Base-by-base conservation (phyloP, 805 yeast genomes). In the Naumovozyma castellii region DNA sequence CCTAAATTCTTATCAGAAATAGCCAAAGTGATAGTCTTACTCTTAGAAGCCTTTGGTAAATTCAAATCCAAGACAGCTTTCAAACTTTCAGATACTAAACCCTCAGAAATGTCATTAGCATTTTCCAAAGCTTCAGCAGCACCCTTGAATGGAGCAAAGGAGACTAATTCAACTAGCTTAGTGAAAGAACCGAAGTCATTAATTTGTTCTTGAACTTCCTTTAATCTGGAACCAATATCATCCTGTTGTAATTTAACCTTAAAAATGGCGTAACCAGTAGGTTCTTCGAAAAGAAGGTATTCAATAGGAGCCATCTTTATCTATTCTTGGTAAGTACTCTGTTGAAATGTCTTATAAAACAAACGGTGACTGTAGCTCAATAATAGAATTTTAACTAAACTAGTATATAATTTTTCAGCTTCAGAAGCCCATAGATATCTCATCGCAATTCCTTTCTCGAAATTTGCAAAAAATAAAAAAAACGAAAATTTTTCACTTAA, bases 81-180 rank as follows among this genome's bases (percentile, higher is more conserved):
- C 67, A 92, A 76, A 67, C 84, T 84, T 54, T 92, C 97, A 43
- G 88, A 82, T 42, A 90, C 95, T 54, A 88, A 75, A 59, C 98
- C 98, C 69, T 92, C 98, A 50, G 95, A 84, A 54, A 92, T 83
- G 62, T 92, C 97, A 62, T 92, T 92, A 53, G 97, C 97, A 62
- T 92, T 92, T 67, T 90, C 97, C 58, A 92, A 76, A 45, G 98
- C 98, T 67, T 92, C 97, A 39, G 98, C 97, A 45, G 98, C 98
- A 57, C 97, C 97, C 68, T 92, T 88, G 76, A 92, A 92, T 37
- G 98, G 98, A 44, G 96, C 95, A 68, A 92, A 92, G 13, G 95
- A 84, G 19, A 85, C 94, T 42, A 92, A 75, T 66, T 88, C 95
- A 53, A 92, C 80, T 72, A 90, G 72, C 69, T 92, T 92, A 56